Base-by-base conservation (phyloP, 768 basidiomycete species). In the Phylloporus arenicola region DNA sequence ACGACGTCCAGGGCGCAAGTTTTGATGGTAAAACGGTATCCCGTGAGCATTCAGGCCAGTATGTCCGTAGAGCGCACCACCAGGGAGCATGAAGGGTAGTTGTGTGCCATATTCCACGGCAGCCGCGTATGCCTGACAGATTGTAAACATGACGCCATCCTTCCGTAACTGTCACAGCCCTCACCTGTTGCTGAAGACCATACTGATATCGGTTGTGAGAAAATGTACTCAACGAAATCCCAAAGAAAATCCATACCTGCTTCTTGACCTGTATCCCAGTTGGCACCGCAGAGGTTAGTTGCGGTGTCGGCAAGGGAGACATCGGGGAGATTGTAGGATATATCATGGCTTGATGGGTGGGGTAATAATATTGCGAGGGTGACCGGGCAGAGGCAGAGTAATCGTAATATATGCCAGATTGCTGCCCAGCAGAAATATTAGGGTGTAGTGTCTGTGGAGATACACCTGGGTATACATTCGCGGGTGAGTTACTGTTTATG, bases 341-440 rank as follows among this genome's bases (percentile, higher is more conserved):
- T 52, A 86, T 70, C 61, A 86, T 72, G 6, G 79, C 68, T 59
- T 83, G 84, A 52, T 72, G 74, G 13, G 76, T 59, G 25, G 80
- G 73, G 59, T 81, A 84, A 60, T 74, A 88, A 59, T 75, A 86
- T 52, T 80, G 84, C 12, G 82, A 79, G 11, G 76, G 70, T 4
- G 76, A 72, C 39, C 77, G 75, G 41, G 74, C 68, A 12, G 72
- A 59, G 16, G 70, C 71, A 44, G 73, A 63, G 57, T 80, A 86
- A 57, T 84, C 82, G 47, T 79, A 86, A 66, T 79, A 85, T 45
- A 80, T 54, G 33, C 73, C 73, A 30, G 78, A 69, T 55, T 82
- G 81, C 55, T 75, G 75, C 43, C 72, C 70, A 54, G 71, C 58
- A 49, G 68, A 62, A 52, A 60, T 59, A 64, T 73, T 72, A 48